Conservation (phyloP, 208 protist species). For the Wallacemonas sp. region DNA sequence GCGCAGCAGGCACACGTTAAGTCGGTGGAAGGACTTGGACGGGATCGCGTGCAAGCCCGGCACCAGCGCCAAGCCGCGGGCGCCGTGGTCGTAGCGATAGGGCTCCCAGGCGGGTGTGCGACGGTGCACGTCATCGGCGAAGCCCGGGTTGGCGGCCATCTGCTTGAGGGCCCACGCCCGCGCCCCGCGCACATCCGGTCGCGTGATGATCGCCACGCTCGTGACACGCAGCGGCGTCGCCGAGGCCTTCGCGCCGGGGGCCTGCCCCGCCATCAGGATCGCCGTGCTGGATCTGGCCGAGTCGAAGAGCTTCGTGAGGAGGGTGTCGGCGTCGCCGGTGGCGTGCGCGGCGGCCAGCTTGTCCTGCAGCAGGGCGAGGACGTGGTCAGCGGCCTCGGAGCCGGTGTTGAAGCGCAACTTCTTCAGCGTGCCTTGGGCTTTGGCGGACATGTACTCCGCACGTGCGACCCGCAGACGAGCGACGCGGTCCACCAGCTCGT, state of each 20-base stretch:
- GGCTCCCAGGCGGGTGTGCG: constrained; percentile 32
- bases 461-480: constrained; percentile 47
- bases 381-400: constrained; percentile 25
- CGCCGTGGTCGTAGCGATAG: constrained; percentile 29
- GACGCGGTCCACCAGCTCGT: constrained; percentile 59
- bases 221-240: constrained; percentile 27
- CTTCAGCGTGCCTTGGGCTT: constrained; percentile 6
- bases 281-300: constrained; percentile 15
- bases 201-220: constrained; percentile 37
- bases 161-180: constrained; percentile 44
- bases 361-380: constrained; percentile 31
- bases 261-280: constrained; percentile 22
- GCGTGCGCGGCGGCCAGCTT: constrained; percentile 9
- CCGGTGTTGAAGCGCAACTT: constrained; percentile 41
- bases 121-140: constrained; percentile 23
- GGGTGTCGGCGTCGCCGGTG: constrained; percentile 3
- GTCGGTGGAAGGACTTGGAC: constrained; percentile 40
- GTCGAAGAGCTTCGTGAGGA: constrained; percentile 37
- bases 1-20: constrained; percentile 26
- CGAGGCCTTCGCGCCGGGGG: constrained; percentile 12
- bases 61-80: constrained; percentile 31
- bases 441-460: constrained; percentile 32
- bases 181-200: constrained; percentile 46
- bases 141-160: constrained; percentile 31
- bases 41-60: constrained; percentile 37